phyloP scores from a whole-genome alignment of 1,284 basidiomycete genomes.

The Sporisorium reilianum region DNA sequence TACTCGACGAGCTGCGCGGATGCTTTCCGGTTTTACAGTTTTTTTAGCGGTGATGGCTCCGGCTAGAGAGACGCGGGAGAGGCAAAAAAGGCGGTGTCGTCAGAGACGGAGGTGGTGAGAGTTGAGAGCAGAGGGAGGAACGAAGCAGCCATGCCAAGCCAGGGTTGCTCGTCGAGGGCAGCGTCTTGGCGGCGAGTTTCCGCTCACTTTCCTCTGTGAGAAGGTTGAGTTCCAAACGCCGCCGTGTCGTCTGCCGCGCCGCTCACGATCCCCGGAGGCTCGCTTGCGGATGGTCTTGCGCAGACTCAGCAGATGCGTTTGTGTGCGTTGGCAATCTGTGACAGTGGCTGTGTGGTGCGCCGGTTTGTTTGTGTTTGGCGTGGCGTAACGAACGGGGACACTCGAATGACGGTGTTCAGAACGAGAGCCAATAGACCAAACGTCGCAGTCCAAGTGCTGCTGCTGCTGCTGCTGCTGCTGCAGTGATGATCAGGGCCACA shows the following conservation, averaged over 20 bases:
- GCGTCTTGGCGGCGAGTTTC: slow-evolving; percentile 9
- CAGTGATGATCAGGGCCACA: neutral
- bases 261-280: neutral
- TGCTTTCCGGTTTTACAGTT: neutral
- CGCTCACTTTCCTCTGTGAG: neutral
- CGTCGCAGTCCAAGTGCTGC: neutral
- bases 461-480: neutral
- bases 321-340: too few relatives aligned
- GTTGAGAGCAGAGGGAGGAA: neutral
- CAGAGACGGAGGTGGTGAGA: slow-evolving; percentile 2
- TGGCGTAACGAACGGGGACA: neutral
- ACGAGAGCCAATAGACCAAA: neutral
- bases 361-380: neutral
- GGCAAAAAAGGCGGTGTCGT: slow-evolving; percentile 8
- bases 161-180: slow-evolving; percentile 11
- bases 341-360: neutral
- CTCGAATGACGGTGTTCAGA: neutral
- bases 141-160: slow-evolving; percentile 11
- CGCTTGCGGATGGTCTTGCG: too few relatives aligned
- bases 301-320: too few relatives aligned
- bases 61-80: neutral
- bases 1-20: neutral
- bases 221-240: neutral
- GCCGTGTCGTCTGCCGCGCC: neutral
- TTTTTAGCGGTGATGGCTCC: neutral